These are phyloP conservation scores for Alternaria rosae DNA, from an alignment of 2,329 filamentous ascomycete genomes.

Conservation along the genomic window DNA sequence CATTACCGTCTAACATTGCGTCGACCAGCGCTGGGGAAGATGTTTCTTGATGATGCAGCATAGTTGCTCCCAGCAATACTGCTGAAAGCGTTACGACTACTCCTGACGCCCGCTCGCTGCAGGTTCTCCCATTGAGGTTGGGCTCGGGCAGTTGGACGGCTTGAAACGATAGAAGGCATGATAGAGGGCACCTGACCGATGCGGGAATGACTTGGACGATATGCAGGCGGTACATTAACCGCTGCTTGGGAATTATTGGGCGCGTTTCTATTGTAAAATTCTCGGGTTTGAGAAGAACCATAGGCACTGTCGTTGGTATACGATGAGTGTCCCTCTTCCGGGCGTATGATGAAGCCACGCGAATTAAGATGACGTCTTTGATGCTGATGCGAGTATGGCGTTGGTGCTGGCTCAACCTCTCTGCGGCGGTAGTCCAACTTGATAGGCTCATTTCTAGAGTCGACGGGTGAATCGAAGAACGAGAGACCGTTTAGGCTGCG, in stretches of 20 bases:
- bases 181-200: slow-evolving; percentile 22
- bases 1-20: slow-evolving; percentile 32
- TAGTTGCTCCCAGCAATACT: background rate
- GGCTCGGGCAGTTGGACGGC: slow-evolving; percentile 17
- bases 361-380: slow-evolving; percentile 19
- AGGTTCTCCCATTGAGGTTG: slow-evolving; percentile 25
- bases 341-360: slow-evolving; percentile 21
- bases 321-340: slow-evolving; percentile 11
- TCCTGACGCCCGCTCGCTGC: slow-evolving; percentile 33
- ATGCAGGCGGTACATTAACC: slow-evolving; percentile 11
- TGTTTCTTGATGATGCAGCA: slow-evolving; percentile 8
- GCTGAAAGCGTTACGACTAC: slow-evolving; percentile 23
- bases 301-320: slow-evolving; percentile 14
- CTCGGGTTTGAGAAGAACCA: slow-evolving; percentile 4
- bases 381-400: slow-evolving; percentile 4
- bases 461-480: slow-evolving; percentile 43
- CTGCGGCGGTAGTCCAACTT: slow-evolving; percentile 2
- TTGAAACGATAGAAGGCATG: slow-evolving; percentile 25
- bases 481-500: slow-evolving; percentile 46
- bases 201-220: slow-evolving; percentile 12
- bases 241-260: slow-evolving; percentile 7
- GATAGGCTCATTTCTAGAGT: slow-evolving; percentile 27
- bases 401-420: slow-evolving; percentile 2
- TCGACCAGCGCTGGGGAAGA: slow-evolving; percentile 19
- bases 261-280: slow-evolving; percentile 7